Base-by-base conservation (phyloP, 2,329 filamentous ascomycete genomes). In the Coleophoma eucalyptorum region DNA sequence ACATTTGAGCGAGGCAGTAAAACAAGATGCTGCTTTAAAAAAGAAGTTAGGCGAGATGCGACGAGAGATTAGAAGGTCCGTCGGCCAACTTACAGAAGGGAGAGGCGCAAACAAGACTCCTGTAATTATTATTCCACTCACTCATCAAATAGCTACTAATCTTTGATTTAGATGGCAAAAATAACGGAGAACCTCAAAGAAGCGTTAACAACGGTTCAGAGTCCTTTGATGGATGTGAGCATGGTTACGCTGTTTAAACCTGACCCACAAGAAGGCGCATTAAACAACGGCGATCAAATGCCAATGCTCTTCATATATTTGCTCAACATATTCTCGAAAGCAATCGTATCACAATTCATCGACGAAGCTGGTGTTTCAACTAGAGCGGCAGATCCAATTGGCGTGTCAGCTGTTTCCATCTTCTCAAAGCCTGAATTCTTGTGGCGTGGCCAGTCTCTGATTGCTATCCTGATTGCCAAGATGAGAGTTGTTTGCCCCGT, bases 401-500 rank as follows among this genome's bases (percentile, higher is more conserved):
- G 90, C n/a, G 81, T 93, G 20, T 76, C 92, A 20, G 78, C 85
- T 1, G 87, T 86, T 6, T 82, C 85, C 56, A 78, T 95, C 31
- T 93, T 95, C 65, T 86, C 88, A 1, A 76, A 80, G 48, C 76
- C 81, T 16, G 76, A 81, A 15, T 87, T 89, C 62, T 74, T 79
- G 49, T 88, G 84, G 77, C 79, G 84, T 46, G 86, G 83, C 8
- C 70, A 79, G 44, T 79, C 85, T 1, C 75, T 96, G 51, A 85
- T 90, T 48, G 89, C 95, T 64, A 89, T 97, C 52, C 76, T 97
- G 31, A 86, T 96, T 62, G 86, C 92, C 49, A 97, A 97, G 68
- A 88, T 89, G 62, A 84, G 91, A 53, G 76, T 88, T 15, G 77
- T 82, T 3, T 96, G 90, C 61, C 93, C 94, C 0, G 85, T 91